A percentile compares a stretch with the other conserved stretches of the same genome.
These are phyloP conservation scores for Rubia yunnanensis DNA, from an alignment of 257 asterid species.

Conservation along the genomic window DNA sequence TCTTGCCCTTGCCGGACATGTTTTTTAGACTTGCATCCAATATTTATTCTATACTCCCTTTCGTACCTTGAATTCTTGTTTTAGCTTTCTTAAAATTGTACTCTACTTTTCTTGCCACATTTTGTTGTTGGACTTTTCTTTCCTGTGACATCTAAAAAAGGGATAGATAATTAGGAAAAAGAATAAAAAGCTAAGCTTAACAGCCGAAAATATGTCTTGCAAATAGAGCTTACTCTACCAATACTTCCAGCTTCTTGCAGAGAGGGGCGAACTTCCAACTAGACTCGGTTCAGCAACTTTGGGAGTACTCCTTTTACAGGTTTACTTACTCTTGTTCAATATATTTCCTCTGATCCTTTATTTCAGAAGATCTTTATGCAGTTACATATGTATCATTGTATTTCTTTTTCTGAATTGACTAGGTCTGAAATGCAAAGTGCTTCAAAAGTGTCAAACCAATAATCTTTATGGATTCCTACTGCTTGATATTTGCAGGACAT, in stretches of 20 bases:
- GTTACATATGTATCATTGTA: slow-evolving; percentile 9
- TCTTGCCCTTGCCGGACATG: neutral
- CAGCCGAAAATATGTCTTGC: slow-evolving; percentile 1
- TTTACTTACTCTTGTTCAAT: slow-evolving; percentile 16
- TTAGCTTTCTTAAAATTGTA: too few relatives aligned
- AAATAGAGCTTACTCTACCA: slow-evolving; percentile 31
- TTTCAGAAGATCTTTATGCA: slow-evolving; percentile 8
- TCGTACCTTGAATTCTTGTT: neutral
- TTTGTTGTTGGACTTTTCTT: neutral
- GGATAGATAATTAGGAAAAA: neutral
- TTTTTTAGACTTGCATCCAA: neutral
- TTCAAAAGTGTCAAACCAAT: slow-evolving; percentile 19
- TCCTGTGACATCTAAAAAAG: neutral
- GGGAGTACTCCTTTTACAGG: slow-evolving; percentile 95
- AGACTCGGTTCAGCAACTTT: slow-evolving; percentile 96
- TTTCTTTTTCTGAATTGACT: slow-evolving; percentile 18
- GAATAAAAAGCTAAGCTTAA: neutral
- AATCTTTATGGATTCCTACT: slow-evolving; percentile 27
- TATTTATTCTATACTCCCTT: neutral
- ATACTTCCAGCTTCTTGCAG: slow-evolving; percentile 83
- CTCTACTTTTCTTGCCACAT: neutral
- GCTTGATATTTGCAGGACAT: slow-evolving; percentile 76
- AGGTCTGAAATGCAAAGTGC: slow-evolving; percentile 20
- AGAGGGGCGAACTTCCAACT: slow-evolving; percentile 97
- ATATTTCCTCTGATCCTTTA: slow-evolving; percentile 5